These are phyloP conservation scores for Magnolia officinalis DNA, from an alignment of 164 flowering plant species.

Conservation along the genomic window DNA sequence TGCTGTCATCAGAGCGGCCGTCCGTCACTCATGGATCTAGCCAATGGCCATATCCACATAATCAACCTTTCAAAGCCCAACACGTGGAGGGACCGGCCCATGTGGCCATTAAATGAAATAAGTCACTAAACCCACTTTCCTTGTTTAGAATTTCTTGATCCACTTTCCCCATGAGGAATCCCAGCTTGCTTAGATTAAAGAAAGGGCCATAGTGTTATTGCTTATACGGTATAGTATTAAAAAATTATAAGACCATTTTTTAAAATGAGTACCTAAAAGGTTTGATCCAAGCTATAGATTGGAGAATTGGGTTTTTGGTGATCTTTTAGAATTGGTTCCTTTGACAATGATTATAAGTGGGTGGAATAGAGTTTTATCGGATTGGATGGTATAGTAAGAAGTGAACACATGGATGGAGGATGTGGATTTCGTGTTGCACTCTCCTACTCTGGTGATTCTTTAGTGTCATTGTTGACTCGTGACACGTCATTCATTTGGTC, in stretches of 20 bases:
- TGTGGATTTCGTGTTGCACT: too few relatives aligned
- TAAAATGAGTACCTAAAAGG: too few relatives aligned
- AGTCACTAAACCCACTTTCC: constrained; percentile 4
- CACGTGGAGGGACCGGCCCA: neutral
- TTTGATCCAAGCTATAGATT: neutral
- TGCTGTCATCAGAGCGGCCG: neutral
- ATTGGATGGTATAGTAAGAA: too few relatives aligned
- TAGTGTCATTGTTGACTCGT: too few relatives aligned
- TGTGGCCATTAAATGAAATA: neutral
- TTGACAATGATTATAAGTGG: neutral
- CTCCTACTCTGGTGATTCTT: too few relatives aligned
- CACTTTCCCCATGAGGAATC: neutral
- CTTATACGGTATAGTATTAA: neutral
- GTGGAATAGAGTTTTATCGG: neutral
- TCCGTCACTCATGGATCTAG: neutral
- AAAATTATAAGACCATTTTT: too few relatives aligned
- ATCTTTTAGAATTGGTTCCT: too few relatives aligned
- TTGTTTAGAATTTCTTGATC: constrained; percentile 1
- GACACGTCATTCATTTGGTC: too few relatives aligned
- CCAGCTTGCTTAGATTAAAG: neutral
- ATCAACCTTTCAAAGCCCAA: neutral
- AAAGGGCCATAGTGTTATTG: neutral
- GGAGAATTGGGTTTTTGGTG: neutral
- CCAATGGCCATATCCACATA: neutral
- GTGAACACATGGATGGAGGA: too few relatives aligned